Base-by-base conservation (phyloP, 164 flowering plant genomes). In the Tetracentron sinense region DNA sequence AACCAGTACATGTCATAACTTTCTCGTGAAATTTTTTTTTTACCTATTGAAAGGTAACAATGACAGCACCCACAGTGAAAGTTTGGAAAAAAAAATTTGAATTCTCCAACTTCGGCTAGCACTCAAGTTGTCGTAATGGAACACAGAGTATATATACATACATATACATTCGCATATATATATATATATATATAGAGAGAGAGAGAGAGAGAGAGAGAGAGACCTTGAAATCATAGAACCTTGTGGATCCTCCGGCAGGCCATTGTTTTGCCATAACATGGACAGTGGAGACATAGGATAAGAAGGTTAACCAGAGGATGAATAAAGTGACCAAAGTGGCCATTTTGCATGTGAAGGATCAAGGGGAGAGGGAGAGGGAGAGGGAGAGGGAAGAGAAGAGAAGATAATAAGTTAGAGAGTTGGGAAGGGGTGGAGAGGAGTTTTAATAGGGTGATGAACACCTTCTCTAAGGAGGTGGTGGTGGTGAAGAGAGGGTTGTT, bases 201-300 rank as follows among this genome's bases (percentile, higher is more conserved):
- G 54, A 22, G 56, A 46, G 66, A 68, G 38, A 61, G 66, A 66
- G 61, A 52, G 21, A 52, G 33, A 29, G 53, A 48, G 54, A 60
- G 47, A 85, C 90, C 90, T 83, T 85, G 66, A 85, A 85, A 20
- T 81, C 83, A 63, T 83, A 85, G 75, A 81, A 80, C 69, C 82
- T 75, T 30, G 85, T 81, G 42, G 87, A 67, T 31, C 75, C 35
- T 47, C 76, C 76, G 30, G 42, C 30, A 16, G 73, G 78, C 76
- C 77, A 73, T 22, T 23, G 23, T n/a, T 38, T 49, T 12, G 78
- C 64, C 48, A 31, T 58, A n/a, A 42, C 74, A 52, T 61, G 76
- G 19, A 64, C 49, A 48, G 12, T 56, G 33, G 29, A 48, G 42
- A 60, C 58, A 59, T 28, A 74, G 59, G 48, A 60, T 19, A 72